Evolutionary conservation across 805 yeast genomes (phyloP), one percentile per base, ranked within the genome.

Genomic region (Pichia scutulata): DNA sequence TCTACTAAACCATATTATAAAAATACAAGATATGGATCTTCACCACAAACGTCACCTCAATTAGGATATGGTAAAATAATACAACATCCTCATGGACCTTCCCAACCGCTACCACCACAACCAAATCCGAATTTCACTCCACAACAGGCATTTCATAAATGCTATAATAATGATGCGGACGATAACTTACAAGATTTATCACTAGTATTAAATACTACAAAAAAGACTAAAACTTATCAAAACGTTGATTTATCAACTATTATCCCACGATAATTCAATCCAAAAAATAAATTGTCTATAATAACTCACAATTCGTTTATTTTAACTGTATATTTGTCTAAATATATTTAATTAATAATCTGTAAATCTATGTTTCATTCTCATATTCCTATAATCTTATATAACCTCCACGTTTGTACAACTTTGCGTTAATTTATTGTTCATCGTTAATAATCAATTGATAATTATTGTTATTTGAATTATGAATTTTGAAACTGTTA

Each of bases 161-260:
- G 14, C 3, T 18, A 24, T 19, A 12, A 25, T 25, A 6, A 24
- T 12, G 6, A 2, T 22, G 18, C 10, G 8, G 19, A n/a, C n/a
- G 3, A 9, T 12, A 14, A 30, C 12, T 30, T 13, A 14, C 16
- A 30, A 14, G 3, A 16, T 33, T 9, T n/a, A 24, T n/a, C 7
- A 41, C 21, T 46, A 13, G 46, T 47, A 13, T 30, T 43, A 18
- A 39, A 36, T 2, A 36, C 45, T 13, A 16, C 46, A 8, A 46
- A 49, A 26, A 52, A 48, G 19, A 39, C 14, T 23, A 47, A 23
- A 10, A 30, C 37, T 19, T 46, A 40, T 36, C 48, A 42, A 22
- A 33, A 49, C 40, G 51, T 49, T 41, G 52, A 52, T 49, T 47
- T 49, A 14, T 52, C 55, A 4, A 13, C 41, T 24, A 47, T 49